Evolutionary conservation across 2,329 filamentous ascomycete species (phyloP), one percentile per base, ranked within the genome.

Genomic region (Colletotrichum musicola): DNA sequence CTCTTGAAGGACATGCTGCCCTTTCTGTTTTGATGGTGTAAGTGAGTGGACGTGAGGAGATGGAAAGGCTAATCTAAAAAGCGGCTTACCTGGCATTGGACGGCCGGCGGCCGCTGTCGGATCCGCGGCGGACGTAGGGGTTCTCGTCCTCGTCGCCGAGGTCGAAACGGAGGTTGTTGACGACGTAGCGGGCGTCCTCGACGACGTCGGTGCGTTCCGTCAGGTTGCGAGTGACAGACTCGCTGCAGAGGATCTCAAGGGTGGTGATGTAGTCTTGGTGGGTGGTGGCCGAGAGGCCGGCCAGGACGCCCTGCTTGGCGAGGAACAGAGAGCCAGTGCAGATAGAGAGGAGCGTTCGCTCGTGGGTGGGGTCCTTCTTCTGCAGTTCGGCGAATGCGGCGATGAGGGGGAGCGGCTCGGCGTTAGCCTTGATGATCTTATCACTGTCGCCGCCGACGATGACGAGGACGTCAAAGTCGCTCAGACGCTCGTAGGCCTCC

Each of bases 91-190:
- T 84, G 71, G 86, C 89, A 75, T 85, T 89, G 54, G 88, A 88
- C 54, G 88, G 86, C 70, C 88, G 87, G 72, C 87, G 84, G 56
- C 85, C 89, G 71, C 86, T 84, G 73, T 92, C 90, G 67, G 89
- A 88, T 85, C 92, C 93, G 83, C 88, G 90, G 75, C 92, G 87
- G 78, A 96, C 90, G 81, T 95, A 95, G 38, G 92, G 92, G 80
- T 93, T 95, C 80, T 94, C 91, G 71, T 95, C 92, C 76, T 92
- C 89, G 76, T 95, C 89, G 69, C 92, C 91, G 73, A 96, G 84
- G 74, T 96, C 93, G 79, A 95, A 97, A 74, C 93, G 92, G 68
- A 94, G 90, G 81, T 97, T 96, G 86, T 97, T 97, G 79, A 97
- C 93, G 20, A 97, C 93, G 77, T 96, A 97, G 76, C 93, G 88